Conservation (phyloP, 176 grass and related monocot species). For the Bromus sterilis region DNA sequence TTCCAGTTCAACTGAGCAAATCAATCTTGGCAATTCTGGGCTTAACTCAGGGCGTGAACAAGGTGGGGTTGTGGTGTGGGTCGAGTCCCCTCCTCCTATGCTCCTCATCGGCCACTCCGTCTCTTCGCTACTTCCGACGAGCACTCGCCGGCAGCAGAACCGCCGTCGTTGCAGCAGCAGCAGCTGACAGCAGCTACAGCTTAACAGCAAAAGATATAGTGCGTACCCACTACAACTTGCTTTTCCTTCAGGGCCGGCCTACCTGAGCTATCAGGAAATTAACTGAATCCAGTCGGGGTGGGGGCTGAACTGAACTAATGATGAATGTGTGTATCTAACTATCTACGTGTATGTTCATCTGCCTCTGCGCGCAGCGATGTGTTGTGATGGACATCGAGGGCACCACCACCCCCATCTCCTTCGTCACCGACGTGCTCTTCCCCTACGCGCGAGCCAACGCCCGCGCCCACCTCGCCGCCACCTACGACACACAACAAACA, state of each 20-base stretch:
- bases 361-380: slow-evolving; percentile 36
- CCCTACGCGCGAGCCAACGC: slow-evolving; percentile 88
- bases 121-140: neutral
- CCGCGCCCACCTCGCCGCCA: slow-evolving; percentile 53
- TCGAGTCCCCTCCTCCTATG: neutral
- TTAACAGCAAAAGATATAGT: neutral
- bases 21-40: too few species aligned
- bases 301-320: too few species aligned
- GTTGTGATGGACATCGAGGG: slow-evolving; percentile 91
- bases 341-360: too few species aligned
- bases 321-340: too few species aligned
- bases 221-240: neutral
- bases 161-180: neutral
- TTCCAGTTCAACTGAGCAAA: neutral
- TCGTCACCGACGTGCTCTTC: slow-evolving; percentile 81
- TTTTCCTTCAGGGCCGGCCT: neutral
- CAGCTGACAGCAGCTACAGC: neutral
- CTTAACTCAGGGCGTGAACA: neutral
- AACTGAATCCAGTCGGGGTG: too few species aligned
- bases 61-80: neutral
- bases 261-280: too few species aligned
- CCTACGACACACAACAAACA: slow-evolving; percentile 56
- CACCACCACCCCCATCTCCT: slow-evolving; percentile 84
- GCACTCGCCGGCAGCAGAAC: neutral
- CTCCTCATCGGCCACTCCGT: neutral